Conservation (phyloP, 352 stramenopile species). For the Elongisporangium undulatum region DNA sequence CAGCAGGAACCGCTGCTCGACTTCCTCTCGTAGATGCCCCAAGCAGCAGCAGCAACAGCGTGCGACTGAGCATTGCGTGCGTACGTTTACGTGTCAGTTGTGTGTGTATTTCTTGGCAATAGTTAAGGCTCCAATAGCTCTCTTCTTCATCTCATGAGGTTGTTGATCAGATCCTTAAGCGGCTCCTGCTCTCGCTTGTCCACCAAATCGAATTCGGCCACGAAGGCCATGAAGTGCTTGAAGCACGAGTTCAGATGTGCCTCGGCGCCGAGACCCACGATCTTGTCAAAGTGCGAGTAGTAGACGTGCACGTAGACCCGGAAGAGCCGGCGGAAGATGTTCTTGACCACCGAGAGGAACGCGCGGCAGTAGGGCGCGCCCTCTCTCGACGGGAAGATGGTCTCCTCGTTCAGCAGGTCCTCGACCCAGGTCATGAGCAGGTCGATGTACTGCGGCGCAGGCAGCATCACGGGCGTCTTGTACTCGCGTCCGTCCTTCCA, state of each 20-base stretch:
- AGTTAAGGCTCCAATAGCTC: not conserved
- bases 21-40: slow-evolving; percentile 30
- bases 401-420: slow-evolving; percentile 80
- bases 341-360: slow-evolving; percentile 84
- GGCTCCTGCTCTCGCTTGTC: slow-evolving; percentile 93
- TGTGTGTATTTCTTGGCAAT: not conserved
- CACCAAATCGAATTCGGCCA: slow-evolving; percentile 92
- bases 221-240: slow-evolving; percentile 98
- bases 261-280: slow-evolving; percentile 92
- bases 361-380: slow-evolving; percentile 68
- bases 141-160: slow-evolving; percentile 49
- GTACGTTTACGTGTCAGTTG: slow-evolving; percentile 1
- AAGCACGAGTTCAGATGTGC: slow-evolving; percentile 98
- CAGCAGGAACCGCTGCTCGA: slow-evolving; percentile 26
- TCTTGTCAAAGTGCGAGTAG: slow-evolving; percentile 94
- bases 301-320: slow-evolving; percentile 97
- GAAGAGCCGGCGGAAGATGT: slow-evolving; percentile 96
- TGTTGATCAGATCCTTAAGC: slow-evolving; percentile 94
- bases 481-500: slow-evolving; percentile 80
- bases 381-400: slow-evolving; percentile 69
- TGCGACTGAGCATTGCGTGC: no score
- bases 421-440: slow-evolving; percentile 91
- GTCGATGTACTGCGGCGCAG: slow-evolving; percentile 90
- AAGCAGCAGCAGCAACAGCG: not conserved
- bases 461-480: slow-evolving; percentile 65